These are phyloP conservation scores for Hawksworthiomyces lignivorus DNA, from an alignment of 2,329 filamentous ascomycete genomes.

Conservation along the genomic window DNA sequence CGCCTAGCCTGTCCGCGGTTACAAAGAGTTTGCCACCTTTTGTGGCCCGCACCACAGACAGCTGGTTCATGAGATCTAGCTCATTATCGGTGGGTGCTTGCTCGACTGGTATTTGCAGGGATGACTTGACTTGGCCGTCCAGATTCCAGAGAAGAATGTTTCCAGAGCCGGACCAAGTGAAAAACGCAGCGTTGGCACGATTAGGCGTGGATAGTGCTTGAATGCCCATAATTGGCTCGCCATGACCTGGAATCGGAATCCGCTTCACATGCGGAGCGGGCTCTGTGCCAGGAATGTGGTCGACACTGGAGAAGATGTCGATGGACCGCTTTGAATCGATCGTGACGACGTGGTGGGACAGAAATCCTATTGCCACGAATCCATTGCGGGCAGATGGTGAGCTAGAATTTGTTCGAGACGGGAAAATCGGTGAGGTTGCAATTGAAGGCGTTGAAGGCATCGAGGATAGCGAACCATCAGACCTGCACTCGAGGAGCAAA, in stretches of 20 bases:
- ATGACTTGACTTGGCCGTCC: conserved; percentile 59
- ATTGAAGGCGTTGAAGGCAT: conserved; percentile 16
- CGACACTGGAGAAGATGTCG: conserved; percentile 49
- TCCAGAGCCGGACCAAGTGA: conserved; percentile 82
- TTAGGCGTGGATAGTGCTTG: conserved; percentile 55
- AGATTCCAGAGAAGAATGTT: conserved; percentile 75
- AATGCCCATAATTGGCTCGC: conserved; percentile 65
- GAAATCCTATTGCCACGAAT: conserved; percentile 61
- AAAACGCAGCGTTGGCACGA: conserved; percentile 60
- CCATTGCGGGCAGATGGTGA: conserved; percentile 31
- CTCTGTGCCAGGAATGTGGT: conserved; percentile 32
- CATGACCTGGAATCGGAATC: conserved; percentile 54
- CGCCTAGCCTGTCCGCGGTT: conserved; percentile 81
- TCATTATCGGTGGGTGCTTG: conserved; percentile 44
- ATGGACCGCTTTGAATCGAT: conserved; percentile 72
- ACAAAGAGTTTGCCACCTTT: conserved; percentile 59
- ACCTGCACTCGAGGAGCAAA: conserved; percentile 26
- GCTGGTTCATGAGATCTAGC: conserved; percentile 47
- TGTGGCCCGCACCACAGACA: conserved; percentile 53
- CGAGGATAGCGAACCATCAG: not conserved
- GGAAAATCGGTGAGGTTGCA: conserved; percentile 23
- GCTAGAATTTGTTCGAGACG: conserved; percentile 11
- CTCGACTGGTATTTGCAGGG: conserved; percentile 62
- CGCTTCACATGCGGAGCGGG: conserved; percentile 32
- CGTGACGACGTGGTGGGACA: conserved; percentile 60